Evolutionary conservation across 1,284 basidiomycete species (phyloP), one percentile per base, ranked within the genome.

Genomic region (Cystobasidiaceae sp.): DNA sequence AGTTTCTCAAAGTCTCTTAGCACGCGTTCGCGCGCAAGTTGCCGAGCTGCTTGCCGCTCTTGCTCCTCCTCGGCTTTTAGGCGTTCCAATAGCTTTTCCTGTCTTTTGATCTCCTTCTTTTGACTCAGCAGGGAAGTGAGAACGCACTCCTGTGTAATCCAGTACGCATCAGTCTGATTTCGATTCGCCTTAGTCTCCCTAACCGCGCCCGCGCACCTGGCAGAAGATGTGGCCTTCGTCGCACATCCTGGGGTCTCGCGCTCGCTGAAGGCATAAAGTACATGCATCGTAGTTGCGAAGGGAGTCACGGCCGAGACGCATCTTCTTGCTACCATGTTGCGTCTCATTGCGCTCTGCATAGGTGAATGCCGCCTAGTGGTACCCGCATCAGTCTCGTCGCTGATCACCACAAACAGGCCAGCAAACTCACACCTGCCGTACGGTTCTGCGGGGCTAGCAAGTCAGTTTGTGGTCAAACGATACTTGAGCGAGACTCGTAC

Each of bases 31-130:
- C 91, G 80, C 0, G 93, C 92, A 27, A 84, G 84, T 60, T 83
- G 82, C 67, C 83, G 81, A 0, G 84, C 88, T 34, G 82, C 79
- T 15, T 79, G 77, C 60, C 83, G 83, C 76, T 92, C 88, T 54
- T 83, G 83, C 71, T 88, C 87, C 11, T 86, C 87, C 68, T 91
- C 87, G 64, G 80, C 82, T 74, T 85, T 86, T 75, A 91, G 79
- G 0, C 80, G 79, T 62, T 87, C 87, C 34, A 96, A 78, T 56
- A 84, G 83, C 15, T 82, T 83, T 74, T 90, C 89, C 76, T 93
- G 89, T 19, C 83, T 81, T 76, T 92, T 91, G 70, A 94, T 92
- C 68, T 89, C 87, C 67, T 86, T 87, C 77, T 91, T 90, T 80
- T 96, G 93, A n/a, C 82, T 80, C 68, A 93, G 85, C 8, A 77